phyloP scores from a whole-genome alignment of 2,329 filamentous ascomycete species.

The Myrmaecium sp. region DNA sequence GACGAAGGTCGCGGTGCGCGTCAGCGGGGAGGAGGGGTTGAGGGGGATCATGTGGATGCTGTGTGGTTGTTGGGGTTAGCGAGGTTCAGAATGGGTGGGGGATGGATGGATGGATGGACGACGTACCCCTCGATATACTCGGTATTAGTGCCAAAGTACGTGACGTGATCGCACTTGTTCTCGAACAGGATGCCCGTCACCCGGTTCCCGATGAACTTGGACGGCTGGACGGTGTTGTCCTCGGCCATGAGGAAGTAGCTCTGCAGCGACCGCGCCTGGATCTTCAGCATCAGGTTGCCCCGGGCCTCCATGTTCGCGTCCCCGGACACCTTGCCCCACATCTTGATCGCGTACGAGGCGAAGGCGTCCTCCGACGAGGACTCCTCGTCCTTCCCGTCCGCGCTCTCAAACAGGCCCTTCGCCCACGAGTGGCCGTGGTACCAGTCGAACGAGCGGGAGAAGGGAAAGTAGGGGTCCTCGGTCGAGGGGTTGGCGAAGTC shows the following conservation, averaged over 20 bases:
- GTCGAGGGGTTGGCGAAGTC: constrained; percentile 66
- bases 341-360: constrained; percentile 75
- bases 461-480: constrained; percentile 56
- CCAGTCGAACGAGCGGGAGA: constrained; percentile 65
- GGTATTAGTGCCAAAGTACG: constrained; percentile 56
- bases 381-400: constrained; percentile 75
- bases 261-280: constrained; percentile 56
- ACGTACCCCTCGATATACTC: constrained; percentile 48
- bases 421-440: constrained; percentile 89
- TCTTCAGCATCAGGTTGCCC: constrained; percentile 64
- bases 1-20: constrained; percentile 56
- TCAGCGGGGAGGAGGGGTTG: constrained; percentile 52
- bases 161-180: constrained; percentile 85
- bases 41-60: constrained; percentile 76
- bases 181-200: constrained; percentile 64
- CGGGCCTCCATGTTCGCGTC: constrained; percentile 67
- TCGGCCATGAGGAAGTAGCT: constrained; percentile 71
- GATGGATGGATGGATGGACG: neutral
- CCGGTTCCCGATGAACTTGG: constrained; percentile 68
- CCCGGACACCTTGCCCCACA: constrained; percentile 71
- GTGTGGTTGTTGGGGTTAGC: neutral
- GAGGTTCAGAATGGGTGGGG: neutral
- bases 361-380: constrained; percentile 86
- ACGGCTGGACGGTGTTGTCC: constrained; percentile 57
- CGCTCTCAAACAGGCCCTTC: constrained; percentile 56